phyloP scores from a whole-genome alignment of 2,329 filamentous ascomycete species.

The Lasiodiplodia citricola region DNA sequence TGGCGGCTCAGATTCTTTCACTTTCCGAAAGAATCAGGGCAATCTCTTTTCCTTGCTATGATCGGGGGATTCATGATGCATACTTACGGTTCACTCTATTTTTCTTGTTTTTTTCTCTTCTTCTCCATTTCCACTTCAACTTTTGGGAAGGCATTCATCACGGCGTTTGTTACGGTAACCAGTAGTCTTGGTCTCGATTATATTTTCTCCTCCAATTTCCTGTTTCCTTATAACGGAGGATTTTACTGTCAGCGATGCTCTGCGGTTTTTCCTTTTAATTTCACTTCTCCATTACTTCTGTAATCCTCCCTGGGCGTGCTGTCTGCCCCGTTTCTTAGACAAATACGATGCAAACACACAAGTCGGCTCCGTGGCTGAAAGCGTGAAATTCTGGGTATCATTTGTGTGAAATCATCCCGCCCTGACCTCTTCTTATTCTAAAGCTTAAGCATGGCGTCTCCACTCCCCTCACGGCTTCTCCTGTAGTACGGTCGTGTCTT shows the following conservation, averaged over 20 bases:
- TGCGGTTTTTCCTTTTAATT: slow-evolving; percentile 1
- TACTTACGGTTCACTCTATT: slow-evolving; percentile 9
- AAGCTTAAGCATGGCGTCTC: slow-evolving; percentile 1
- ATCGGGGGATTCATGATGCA: slow-evolving; percentile 24
- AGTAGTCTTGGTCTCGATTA: slow-evolving; percentile 22
- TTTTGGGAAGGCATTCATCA: slow-evolving; percentile 25
- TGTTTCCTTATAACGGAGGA: slow-evolving; percentile 1
- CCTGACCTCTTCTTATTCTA: neutral
- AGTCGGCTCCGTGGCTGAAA: neutral
- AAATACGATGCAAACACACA: slow-evolving; percentile 19
- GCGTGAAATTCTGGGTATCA: slow-evolving; percentile 2
- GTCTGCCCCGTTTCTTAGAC: neutral
- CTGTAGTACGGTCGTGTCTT: slow-evolving; percentile 17
- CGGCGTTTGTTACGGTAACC: slow-evolving; percentile 24
- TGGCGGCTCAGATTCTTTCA: neutral
- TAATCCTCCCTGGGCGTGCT: slow-evolving; percentile 17
- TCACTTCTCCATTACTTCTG: slow-evolving; percentile 7
- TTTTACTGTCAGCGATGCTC: slow-evolving; percentile 23
- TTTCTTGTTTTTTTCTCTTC: neutral
- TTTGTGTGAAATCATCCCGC: neutral
- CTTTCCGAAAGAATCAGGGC: neutral
- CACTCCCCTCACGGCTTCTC: slow-evolving; percentile 23
- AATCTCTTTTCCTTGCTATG: slow-evolving; percentile 25
- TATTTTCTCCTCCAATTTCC: slow-evolving; percentile 26
- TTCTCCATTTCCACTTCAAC: neutral